A percentile compares a stretch with the other conserved stretches of the same genome.
phyloP scores from a whole-genome alignment of 345 rosid species.

The Syzygium grande region DNA sequence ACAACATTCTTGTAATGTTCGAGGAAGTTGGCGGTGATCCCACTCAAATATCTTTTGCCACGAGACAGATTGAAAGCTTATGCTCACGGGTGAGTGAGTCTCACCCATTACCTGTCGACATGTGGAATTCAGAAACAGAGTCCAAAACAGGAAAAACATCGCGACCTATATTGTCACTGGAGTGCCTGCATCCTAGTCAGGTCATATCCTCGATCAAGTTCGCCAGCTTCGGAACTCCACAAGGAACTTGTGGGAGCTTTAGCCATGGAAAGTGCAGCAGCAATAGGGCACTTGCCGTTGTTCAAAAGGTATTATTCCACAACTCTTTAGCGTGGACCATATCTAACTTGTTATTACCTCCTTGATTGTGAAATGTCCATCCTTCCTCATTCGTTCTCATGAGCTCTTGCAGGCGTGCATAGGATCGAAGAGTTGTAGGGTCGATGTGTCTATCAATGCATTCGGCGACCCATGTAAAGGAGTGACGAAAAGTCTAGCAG shows the following conservation, averaged over 20 bases:
- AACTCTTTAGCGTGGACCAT: neutral
- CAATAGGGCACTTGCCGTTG: conserved; percentile 38
- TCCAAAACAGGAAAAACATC: conserved; percentile 20
- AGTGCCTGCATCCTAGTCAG: conserved; percentile 56
- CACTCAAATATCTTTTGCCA: conserved; percentile 46
- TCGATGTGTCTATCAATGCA: conserved; percentile 46
- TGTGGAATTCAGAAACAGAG: conserved; percentile 47
- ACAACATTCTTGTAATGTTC: conserved; percentile 72
- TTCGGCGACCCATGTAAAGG: conserved; percentile 85
- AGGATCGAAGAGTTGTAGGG: conserved; percentile 67
- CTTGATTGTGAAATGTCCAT: neutral
- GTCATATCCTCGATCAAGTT: conserved; percentile 68
- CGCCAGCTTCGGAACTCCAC: conserved; percentile 86
- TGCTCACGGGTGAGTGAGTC: conserved; percentile 67
- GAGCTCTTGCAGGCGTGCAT: conserved; percentile 58
- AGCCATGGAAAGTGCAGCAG: conserved; percentile 61
- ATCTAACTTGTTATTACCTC: neutral
- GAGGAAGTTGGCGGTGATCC: conserved; percentile 94
- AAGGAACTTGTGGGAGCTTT: conserved; percentile 69
- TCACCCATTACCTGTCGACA: conserved; percentile 66
- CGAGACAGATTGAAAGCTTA: conserved; percentile 36
- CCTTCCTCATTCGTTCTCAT: neutral
- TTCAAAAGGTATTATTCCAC: conserved; percentile 43
- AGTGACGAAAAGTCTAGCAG: conserved; percentile 73
- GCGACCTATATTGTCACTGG: conserved; percentile 36